phyloP scores from a whole-genome alignment of 345 rosid genomes.

The Gossypium anomalum region DNA sequence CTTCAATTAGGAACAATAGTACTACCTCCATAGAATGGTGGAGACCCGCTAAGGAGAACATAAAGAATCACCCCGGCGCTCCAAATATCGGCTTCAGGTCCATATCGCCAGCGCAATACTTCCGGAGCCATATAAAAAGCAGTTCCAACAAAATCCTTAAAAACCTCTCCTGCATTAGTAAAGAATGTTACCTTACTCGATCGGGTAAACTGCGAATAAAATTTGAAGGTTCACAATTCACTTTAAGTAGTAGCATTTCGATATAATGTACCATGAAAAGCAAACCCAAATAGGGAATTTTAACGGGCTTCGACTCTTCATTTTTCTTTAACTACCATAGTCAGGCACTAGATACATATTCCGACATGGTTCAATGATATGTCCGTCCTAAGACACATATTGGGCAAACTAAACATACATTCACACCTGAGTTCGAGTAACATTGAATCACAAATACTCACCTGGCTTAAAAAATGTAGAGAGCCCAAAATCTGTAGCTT shows the following conservation, averaged over 20 bases:
- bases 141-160: conserved; percentile 92
- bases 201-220: neutral
- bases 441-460: conserved; percentile 12
- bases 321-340: too few relatives aligned
- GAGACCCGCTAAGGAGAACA: conserved; percentile 84
- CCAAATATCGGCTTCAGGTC: conserved; percentile 91
- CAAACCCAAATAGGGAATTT: neutral
- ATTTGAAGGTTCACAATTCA: neutral
- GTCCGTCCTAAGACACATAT: too few relatives aligned
- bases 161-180: conserved; percentile 57
- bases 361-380: neutral
- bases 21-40: conserved; percentile 97
- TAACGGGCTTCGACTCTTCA: too few relatives aligned
- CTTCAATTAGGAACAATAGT: conserved; percentile 2
- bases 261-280: neutral
- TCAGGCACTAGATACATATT: too few relatives aligned
- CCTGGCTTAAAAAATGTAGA: conserved; percentile 86
- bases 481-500: conserved; percentile 95
- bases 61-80: conserved; percentile 92
- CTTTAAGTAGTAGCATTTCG: neutral
- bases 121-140: conserved; percentile 97
- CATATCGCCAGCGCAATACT: conserved; percentile 67
- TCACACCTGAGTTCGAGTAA: neutral
- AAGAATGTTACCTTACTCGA: neutral
- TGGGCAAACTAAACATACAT: neutral